These are phyloP conservation scores for Aureobasidium sp. DNA, from an alignment of 2,329 filamentous ascomycete genomes.

Conservation along the genomic window DNA sequence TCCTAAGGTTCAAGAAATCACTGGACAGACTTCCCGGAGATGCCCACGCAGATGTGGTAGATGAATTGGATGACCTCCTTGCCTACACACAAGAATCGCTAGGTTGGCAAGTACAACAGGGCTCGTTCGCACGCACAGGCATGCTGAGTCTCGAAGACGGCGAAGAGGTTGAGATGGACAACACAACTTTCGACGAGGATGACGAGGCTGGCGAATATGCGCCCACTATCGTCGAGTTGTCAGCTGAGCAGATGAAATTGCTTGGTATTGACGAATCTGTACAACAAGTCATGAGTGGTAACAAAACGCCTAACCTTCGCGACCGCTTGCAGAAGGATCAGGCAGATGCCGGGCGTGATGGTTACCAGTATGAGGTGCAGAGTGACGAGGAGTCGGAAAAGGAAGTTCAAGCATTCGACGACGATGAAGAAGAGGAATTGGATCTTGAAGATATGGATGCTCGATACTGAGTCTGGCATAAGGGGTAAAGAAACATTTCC, in stretches of 20 bases:
- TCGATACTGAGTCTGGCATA: slow-evolving; percentile 2
- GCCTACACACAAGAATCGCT: slow-evolving; percentile 45
- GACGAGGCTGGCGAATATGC: slow-evolving; percentile 59
- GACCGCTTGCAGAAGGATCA: slow-evolving; percentile 16
- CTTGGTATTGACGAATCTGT: slow-evolving; percentile 24
- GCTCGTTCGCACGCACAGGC: slow-evolving; percentile 44
- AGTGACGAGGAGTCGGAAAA: slow-evolving; percentile 8
- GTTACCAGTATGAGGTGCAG: neutral
- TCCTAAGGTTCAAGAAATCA: slow-evolving; percentile 43
- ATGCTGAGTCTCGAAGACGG: slow-evolving; percentile 56
- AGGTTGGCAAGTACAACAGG: slow-evolving; percentile 48
- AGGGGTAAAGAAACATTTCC: too few species aligned
- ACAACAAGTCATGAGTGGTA: slow-evolving; percentile 10
- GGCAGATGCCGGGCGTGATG: slow-evolving; percentile 3
- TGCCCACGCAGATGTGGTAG: slow-evolving; percentile 37
- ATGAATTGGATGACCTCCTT: slow-evolving; percentile 48
- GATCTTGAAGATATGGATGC: slow-evolving; percentile 15
- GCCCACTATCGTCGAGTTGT: slow-evolving; percentile 50
- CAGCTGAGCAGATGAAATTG: slow-evolving; percentile 32
- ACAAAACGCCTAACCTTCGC: slow-evolving; percentile 12
- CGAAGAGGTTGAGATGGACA: slow-evolving; percentile 52
- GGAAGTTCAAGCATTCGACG: neutral
- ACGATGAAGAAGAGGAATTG: slow-evolving; percentile 17
- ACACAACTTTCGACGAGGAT: slow-evolving; percentile 43
- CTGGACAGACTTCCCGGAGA: slow-evolving; percentile 40